A percentile compares a stretch with the other conserved stretches of the same genome.
Evolutionary conservation across 2,329 filamentous ascomycete species (phyloP).

Genomic region (Penicillium sp.): DNA sequence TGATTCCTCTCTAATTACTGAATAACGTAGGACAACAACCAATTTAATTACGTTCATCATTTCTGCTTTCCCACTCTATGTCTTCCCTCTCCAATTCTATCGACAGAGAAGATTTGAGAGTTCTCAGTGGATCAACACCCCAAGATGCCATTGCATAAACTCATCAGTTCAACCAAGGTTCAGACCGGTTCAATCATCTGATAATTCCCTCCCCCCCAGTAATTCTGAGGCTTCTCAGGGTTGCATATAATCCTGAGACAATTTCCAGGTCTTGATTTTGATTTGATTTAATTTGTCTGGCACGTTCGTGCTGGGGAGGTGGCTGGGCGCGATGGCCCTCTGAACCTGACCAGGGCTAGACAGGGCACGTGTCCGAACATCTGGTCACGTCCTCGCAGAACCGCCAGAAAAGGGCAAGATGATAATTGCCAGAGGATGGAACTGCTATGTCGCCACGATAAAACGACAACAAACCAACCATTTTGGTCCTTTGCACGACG

Average conservation of each 20-base stretch:
- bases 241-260: slow-evolving; percentile 24
- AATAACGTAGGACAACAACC: neutral
- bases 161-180: slow-evolving; percentile 24
- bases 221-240: slow-evolving; percentile 6
- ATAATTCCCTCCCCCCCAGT: slow-evolving; percentile 3
- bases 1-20: neutral
- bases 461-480: neutral
- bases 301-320: neutral
- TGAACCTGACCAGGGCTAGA: slow-evolving; percentile 10
- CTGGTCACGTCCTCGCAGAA: neutral
- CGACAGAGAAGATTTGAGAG: slow-evolving; percentile 16
- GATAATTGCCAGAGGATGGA: neutral
- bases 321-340: neutral
- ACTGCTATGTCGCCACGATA: slow-evolving; percentile 15
- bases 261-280: neutral
- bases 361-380: slow-evolving; percentile 27
- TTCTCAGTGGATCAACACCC: slow-evolving; percentile 10
- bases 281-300: neutral
- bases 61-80: neutral
- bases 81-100: neutral
- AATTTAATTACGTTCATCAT: neutral
- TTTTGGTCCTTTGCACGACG: slow-evolving; percentile 12
- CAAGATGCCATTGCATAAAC: slow-evolving; percentile 17
- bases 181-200: slow-evolving; percentile 19
- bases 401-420: neutral